Evolutionary conservation across 768 basidiomycete genomes (phyloP), one percentile per base, ranked within the genome.

Genomic region (Agrocybe praecox): DNA sequence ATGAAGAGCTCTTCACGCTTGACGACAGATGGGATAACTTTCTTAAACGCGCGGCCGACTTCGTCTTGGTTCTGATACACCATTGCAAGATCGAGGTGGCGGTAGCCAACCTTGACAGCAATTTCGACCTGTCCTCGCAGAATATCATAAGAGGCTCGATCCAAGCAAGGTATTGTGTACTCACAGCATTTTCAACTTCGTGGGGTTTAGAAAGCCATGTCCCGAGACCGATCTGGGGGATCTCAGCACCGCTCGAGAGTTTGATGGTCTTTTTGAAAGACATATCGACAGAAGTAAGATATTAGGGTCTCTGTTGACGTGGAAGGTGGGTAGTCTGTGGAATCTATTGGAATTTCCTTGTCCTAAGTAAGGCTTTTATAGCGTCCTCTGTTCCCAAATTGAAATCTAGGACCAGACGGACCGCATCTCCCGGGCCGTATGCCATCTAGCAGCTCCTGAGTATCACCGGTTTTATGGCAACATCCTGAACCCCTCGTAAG

Each of bases 61-160:
- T 89, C 90, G 55, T 85, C 78, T 70, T 93, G 92, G 71, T 94
- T 95, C 59, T 77, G 67, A 72, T 94, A 94, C 46, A 90, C 76
- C 82, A 82, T 82, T 2, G 92, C 93, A 18, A 90, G 81, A 71
- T 96, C 93, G 61, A 96, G 83, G 72, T 96, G 93, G 48, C 90
- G 80, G 70, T 94, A 94, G 1, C 92, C 92, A 62, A 81, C 80
- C 51, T 80, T 77, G 32, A 95, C 80, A 24, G 93, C 92, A 62
- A 79, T 76, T 69, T 90, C 88, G 49, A 91, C 89, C 90, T 91
- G 18, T 23, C 58, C n/a, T 22, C 11, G 22, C 18, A 22, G 11
- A 21, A 34, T 18, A 14, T 26, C n/a, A 6, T 40, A 40, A 40
- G 36, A 12, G 5, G 36, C n/a, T 40, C 12, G 36, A 4, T 24